These are phyloP conservation scores for Saccharomyces jurei DNA, from an alignment of 805 yeast species.

Conservation along the genomic window DNA sequence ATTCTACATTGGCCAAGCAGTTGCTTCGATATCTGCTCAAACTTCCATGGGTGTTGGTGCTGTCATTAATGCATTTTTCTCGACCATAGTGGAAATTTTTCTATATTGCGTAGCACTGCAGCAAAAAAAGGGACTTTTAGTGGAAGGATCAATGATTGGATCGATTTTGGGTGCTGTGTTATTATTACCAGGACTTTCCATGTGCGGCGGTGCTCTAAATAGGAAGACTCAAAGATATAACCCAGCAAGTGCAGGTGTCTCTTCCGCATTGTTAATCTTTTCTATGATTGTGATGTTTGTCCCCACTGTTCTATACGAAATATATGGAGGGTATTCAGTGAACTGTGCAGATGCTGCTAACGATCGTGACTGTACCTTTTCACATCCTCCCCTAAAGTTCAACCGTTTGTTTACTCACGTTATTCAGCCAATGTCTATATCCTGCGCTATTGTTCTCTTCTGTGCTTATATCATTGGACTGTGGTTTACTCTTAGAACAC, in stretches of 20 bases:
- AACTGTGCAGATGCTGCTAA: conserved; percentile 40
- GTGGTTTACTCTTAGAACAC: conserved; percentile 89
- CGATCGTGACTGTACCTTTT: conserved; percentile 51
- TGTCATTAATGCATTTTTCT: conserved; percentile 93
- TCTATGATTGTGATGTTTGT: conserved; percentile 87
- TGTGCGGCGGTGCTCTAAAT: conserved; percentile 94
- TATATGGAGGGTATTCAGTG: conserved; percentile 80
- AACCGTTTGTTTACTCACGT: conserved; percentile 58
- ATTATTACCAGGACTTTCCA: conserved; percentile 84
- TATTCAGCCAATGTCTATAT: conserved; percentile 73
- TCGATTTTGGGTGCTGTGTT: conserved; percentile 88
- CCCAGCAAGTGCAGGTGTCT: conserved; percentile 94
- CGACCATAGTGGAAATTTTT: conserved; percentile 89
- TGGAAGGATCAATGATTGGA: conserved; percentile 94
- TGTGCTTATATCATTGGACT: conserved; percentile 82
- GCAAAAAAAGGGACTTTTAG: conserved; percentile 78
- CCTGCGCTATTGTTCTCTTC: conserved; percentile 75
- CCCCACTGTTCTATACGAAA: conserved; percentile 82
- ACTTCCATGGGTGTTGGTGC: conserved; percentile 99
- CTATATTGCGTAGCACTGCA: conserved; percentile 84
- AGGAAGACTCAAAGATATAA: conserved; percentile 92
- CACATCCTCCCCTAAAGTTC: conserved; percentile 65
- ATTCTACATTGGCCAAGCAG: conserved; percentile 96
- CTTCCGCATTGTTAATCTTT: conserved; percentile 88
- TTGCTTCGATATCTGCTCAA: conserved; percentile 97